Evolutionary conservation across 2,329 filamentous ascomycete species (phyloP).

Genomic region (Cryphonectria nitschkei): DNA sequence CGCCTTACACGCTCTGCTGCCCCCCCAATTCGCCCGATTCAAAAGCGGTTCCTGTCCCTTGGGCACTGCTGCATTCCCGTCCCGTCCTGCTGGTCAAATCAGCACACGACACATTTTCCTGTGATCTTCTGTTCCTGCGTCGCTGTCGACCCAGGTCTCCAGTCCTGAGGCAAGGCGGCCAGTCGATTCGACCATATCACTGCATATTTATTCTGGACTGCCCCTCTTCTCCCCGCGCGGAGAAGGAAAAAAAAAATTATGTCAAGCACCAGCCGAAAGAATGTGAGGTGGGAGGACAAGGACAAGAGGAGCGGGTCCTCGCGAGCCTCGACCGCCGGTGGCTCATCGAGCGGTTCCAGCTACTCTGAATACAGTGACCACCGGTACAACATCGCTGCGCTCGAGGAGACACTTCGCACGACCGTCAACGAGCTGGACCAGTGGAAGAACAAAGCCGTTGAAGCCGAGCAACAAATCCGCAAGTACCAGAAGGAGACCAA

Average conservation of each 20-base stretch:
- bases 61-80: constrained; percentile 39
- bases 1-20: constrained; percentile 33
- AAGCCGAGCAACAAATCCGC: constrained; percentile 33
- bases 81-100: constrained; percentile 37
- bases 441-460: constrained; percentile 33
- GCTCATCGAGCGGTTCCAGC: constrained; percentile 39
- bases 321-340: constrained; percentile 36
- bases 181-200: constrained; percentile 1
- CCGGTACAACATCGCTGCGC: constrained; percentile 34
- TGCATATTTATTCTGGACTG: background rate
- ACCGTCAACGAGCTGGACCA: constrained; percentile 32
- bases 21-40: constrained; percentile 33
- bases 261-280: constrained; percentile 31
- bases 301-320: constrained; percentile 35
- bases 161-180: constrained; percentile 21
- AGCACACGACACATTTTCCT: constrained; percentile 39
- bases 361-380: constrained; percentile 33
- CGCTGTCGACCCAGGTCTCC: constrained; percentile 6
- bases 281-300: constrained; percentile 39
- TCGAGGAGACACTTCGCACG: constrained; percentile 36
- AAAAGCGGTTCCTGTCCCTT: constrained; percentile 33
- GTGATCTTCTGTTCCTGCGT: constrained; percentile 26
- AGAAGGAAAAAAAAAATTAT: constrained; percentile 1
- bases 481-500: constrained; percentile 29
- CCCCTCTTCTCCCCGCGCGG: background rate